phyloP scores from a whole-genome alignment of 2,329 filamentous ascomycete species.

The Ophiocordyceps robertsii region DNA sequence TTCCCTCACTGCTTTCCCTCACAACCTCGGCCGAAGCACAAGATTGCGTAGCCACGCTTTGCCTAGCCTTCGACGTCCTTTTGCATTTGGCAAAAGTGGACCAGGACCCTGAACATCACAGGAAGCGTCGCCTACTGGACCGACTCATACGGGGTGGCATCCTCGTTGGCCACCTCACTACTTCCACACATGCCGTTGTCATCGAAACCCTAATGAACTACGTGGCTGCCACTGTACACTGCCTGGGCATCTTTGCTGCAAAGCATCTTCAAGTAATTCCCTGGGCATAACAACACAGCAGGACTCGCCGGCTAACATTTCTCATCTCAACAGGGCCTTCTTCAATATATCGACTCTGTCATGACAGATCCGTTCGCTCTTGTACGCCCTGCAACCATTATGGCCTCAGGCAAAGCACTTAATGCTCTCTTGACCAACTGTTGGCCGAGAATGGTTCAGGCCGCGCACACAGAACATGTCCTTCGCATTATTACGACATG shows the following conservation, averaged over 20 bases:
- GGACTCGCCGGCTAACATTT: slow-evolving; percentile 3
- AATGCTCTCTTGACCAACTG: slow-evolving; percentile 45
- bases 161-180: slow-evolving; percentile 41
- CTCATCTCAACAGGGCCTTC: slow-evolving; percentile 35
- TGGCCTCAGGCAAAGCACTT: slow-evolving; percentile 38
- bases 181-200: slow-evolving; percentile 43
- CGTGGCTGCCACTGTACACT: slow-evolving; percentile 33
- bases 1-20: slow-evolving; percentile 62
- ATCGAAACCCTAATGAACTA: slow-evolving; percentile 41
- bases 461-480: slow-evolving; percentile 48
- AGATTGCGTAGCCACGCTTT: slow-evolving; percentile 53
- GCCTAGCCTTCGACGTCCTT: slow-evolving; percentile 52
- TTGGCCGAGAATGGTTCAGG: slow-evolving; percentile 51
- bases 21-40: slow-evolving; percentile 63
- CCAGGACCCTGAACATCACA: slow-evolving; percentile 9
- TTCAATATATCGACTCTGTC: slow-evolving; percentile 52
- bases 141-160: slow-evolving; percentile 42
- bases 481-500: slow-evolving; percentile 47
- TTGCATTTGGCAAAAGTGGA: slow-evolving; percentile 34
- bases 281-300: not conserved
- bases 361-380: slow-evolving; percentile 57
- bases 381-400: slow-evolving; percentile 37
- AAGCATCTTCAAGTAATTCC: slow-evolving; percentile 52
- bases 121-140: slow-evolving; percentile 31
- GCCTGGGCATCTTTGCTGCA: slow-evolving; percentile 46